Conservation (phyloP, 1,139 yeast genomes). For the Saccharomyces hybrid region DNA sequence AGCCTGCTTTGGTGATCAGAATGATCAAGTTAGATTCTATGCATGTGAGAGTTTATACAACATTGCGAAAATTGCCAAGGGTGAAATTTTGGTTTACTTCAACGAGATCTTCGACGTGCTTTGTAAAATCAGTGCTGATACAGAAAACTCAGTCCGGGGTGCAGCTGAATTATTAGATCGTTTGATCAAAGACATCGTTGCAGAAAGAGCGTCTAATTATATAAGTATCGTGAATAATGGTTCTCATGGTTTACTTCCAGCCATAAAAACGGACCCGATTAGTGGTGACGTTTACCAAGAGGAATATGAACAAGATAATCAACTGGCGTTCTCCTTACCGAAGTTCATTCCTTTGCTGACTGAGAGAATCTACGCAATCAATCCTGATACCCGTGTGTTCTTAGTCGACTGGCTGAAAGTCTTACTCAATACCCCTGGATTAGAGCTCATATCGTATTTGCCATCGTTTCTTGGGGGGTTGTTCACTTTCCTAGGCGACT, state of each 20-base stretch:
- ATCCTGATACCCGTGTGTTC: constrained; percentile 88
- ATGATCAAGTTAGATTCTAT: constrained; percentile 90
- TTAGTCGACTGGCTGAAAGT: constrained; percentile 89
- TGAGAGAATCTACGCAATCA: constrained; percentile 86
- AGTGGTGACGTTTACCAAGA: constrained; percentile 57
- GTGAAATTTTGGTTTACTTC: constrained; percentile 84
- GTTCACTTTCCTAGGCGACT: constrained; percentile 69
- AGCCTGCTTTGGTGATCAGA: constrained; percentile 95
- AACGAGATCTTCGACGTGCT: constrained; percentile 92
- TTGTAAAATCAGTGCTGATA: constrained; percentile 84
- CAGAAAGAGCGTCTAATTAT: constrained; percentile 89
- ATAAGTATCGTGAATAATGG: constrained; percentile 68
- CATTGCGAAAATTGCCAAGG: constrained; percentile 94
- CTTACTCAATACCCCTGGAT: constrained; percentile 84
- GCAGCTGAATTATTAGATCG: constrained; percentile 94
- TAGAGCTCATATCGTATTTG: constrained; percentile 77
- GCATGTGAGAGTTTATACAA: constrained; percentile 96
- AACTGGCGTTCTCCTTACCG: constrained; percentile 72
- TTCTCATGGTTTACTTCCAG: constrained; percentile 40
- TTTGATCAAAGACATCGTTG: constrained; percentile 86
- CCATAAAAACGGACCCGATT: constrained; percentile 37
- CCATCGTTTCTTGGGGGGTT: constrained; percentile 89
- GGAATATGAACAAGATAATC: constrained; percentile 54
- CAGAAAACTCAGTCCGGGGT: constrained; percentile 85
- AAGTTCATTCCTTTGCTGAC: constrained; percentile 84